Percentiles rank a stretch among this genome's conserved stretches.
These are phyloP conservation scores for Crithidia brevicula DNA, from an alignment of 208 protist genomes.

Conservation along the genomic window DNA sequence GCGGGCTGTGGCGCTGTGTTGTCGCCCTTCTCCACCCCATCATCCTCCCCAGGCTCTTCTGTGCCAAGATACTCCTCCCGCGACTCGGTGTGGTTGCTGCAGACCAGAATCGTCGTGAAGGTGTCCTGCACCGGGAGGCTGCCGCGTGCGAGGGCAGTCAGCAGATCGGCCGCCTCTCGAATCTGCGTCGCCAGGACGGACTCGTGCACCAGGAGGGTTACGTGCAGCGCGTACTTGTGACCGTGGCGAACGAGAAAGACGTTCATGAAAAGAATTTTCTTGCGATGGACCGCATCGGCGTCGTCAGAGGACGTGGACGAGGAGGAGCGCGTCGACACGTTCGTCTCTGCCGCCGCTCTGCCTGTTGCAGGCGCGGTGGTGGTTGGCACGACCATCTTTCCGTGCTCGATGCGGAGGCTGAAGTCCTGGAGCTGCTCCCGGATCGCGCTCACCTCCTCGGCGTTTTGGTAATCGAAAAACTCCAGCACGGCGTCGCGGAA, in stretches of 20 bases:
- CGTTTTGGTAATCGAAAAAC: slow-evolving; percentile 89
- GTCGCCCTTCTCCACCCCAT: slow-evolving; percentile 1
- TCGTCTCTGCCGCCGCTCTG: neutral
- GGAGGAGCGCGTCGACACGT: neutral
- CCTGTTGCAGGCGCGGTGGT: neutral
- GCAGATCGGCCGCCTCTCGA: slow-evolving; percentile 34
- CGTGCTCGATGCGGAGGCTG: slow-evolving; percentile 34
- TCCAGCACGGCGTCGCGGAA: slow-evolving; percentile 68
- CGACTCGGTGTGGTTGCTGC: slow-evolving; percentile 40
- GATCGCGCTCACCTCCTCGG: slow-evolving; percentile 62
- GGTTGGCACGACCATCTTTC: slow-evolving; percentile 4
- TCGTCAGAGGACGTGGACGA: slow-evolving; percentile 10
- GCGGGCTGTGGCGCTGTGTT: neutral
- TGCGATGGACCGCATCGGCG: slow-evolving; percentile 3
- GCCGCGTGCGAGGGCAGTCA: slow-evolving; percentile 56
- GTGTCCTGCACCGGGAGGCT: slow-evolving; percentile 67
- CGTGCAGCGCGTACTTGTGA: slow-evolving; percentile 77
- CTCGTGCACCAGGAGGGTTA: slow-evolving; percentile 67
- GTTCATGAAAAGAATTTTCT: slow-evolving; percentile 68
- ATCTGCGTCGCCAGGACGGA: slow-evolving; percentile 43
- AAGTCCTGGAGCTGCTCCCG: slow-evolving; percentile 70
- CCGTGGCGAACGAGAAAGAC: slow-evolving; percentile 88
- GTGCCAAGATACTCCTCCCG: slow-evolving; percentile 23
- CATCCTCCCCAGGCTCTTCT: slow-evolving; percentile 4
- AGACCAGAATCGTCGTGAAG: slow-evolving; percentile 50